These are phyloP conservation scores for Dothideomycetes sp. DNA, from an alignment of 2,329 filamentous ascomycete genomes.

Conservation along the genomic window DNA sequence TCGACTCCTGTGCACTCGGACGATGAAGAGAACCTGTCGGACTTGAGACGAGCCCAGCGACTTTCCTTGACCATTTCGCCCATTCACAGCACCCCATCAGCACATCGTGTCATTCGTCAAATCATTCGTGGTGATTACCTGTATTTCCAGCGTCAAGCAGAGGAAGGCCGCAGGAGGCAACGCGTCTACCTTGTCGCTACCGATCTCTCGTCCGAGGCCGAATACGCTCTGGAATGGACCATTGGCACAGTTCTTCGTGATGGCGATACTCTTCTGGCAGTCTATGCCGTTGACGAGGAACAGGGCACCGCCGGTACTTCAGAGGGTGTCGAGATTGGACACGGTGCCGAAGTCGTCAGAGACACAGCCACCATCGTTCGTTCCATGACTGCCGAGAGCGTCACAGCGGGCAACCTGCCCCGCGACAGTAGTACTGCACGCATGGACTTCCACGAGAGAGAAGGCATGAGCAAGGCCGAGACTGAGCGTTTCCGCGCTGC, in stretches of 20 bases:
- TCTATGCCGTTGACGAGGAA: conserved; percentile 92
- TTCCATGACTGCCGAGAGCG: conserved; percentile 42
- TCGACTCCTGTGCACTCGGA: conserved; percentile 68
- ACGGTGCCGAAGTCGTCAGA: conserved; percentile 65
- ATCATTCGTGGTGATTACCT: conserved; percentile 82
- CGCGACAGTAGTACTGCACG: conserved; percentile 20
- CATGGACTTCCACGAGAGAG: conserved; percentile 1
- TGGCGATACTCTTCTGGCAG: conserved; percentile 84
- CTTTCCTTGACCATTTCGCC: conserved; percentile 72
- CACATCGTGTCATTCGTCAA: conserved; percentile 76
- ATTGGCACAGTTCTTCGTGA: conserved; percentile 91
- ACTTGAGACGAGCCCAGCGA: conserved; percentile 81
- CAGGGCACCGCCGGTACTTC: conserved; percentile 40
- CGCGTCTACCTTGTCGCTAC: conserved; percentile 94
- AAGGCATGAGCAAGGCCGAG: conserved; percentile 47
- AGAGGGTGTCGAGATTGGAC: conserved; percentile 50
- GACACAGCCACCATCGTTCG: conserved; percentile 67
- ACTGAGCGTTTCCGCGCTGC: conserved; percentile 72
- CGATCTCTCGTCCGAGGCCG: conserved; percentile 86
- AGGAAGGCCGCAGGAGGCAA: conserved; percentile 67
- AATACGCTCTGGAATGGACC: conserved; percentile 93
- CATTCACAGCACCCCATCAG: conserved; percentile 64
- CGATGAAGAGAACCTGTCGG: conserved; percentile 71
- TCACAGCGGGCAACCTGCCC: conserved; percentile 11
- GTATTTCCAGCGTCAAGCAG: conserved; percentile 65